Evolutionary conservation across 805 yeast species (phyloP), one percentile per base, ranked within the genome.

Genomic region (Saccharomyces jurei): DNA sequence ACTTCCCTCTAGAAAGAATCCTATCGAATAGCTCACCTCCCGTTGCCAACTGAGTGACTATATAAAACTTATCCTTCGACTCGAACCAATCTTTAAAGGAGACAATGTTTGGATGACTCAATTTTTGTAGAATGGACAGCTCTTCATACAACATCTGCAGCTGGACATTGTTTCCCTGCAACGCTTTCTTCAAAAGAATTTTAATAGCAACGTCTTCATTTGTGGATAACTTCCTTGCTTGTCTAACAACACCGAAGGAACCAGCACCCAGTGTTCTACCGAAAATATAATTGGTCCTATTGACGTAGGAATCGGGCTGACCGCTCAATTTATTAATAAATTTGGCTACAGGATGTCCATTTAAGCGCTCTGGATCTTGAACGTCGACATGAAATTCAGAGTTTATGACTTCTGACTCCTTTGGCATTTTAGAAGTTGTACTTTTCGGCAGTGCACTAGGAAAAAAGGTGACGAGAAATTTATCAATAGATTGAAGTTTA

Each of bases 21-120:
- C 97, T 75, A 58, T 91, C 97, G 66, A 92, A 92, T 55, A 92
- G 74, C 70, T 92, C 99, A 51, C 99, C 99, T 30, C 99, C 99
- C 1, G 90, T 86, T 26, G 97, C 97, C 65, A 92, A 75, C 69
- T 92, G 96, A 1, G 97, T 92, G 21, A 89, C 97, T 55, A 92
- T 86, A 67, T 89, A 92, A 71, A 88, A 90, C 73, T 92, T 92
- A 63, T 90, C 96, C 69, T 81, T 86, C 29, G 89, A 81, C 73
- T 92, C 97, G 68, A 92, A 92, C 92, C 96, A 92, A 68, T 90
- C 97, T 52, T 84, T 77, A 67, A 92, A 85, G 41, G 84, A 82
- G n/a, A 92, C 96, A 62, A 92, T 90, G 70, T 92, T 87, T 1
- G 90, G 90, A 69, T 91, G 96, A 50, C 79, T 68, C 56, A 91